Percentiles rank a stretch among this genome's conserved stretches.
Conservation (phyloP, 768 basidiomycete species). For the Wakefieldia striispora region DNA sequence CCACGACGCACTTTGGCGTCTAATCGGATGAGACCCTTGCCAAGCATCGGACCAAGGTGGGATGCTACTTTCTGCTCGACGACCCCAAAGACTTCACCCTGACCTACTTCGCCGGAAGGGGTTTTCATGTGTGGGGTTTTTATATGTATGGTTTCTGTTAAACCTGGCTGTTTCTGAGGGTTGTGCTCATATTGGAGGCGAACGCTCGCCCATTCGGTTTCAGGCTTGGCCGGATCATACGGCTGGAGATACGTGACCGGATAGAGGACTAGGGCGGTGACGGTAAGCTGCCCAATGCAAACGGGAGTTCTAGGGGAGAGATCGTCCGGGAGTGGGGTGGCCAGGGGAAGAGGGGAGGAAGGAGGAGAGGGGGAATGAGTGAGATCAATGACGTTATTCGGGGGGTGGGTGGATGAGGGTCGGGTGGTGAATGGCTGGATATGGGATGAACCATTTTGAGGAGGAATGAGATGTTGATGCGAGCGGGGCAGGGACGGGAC, state of each 20-base stretch:
- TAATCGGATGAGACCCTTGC: slow-evolving; percentile 77
- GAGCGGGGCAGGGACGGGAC: slow-evolving; percentile 35
- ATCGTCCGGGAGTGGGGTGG: slow-evolving; percentile 46
- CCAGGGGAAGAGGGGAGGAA: slow-evolving; percentile 36
- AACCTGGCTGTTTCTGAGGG: slow-evolving; percentile 45
- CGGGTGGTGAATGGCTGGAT: slow-evolving; percentile 16
- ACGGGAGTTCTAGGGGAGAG: slow-evolving; percentile 79
- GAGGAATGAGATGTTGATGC: slow-evolving; percentile 19
- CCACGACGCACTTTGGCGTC: slow-evolving; percentile 75
- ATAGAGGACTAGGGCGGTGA: slow-evolving; percentile 83
- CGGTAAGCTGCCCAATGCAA: slow-evolving; percentile 83
- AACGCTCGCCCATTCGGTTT: slow-evolving; percentile 66
- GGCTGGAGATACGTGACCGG: slow-evolving; percentile 65
- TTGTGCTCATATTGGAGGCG: slow-evolving; percentile 70
- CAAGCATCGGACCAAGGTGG: slow-evolving; percentile 77
- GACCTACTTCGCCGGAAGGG: slow-evolving; percentile 49
- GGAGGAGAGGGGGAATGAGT: slow-evolving; percentile 59
- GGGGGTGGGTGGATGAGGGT: slow-evolving; percentile 26
- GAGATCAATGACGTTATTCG: slow-evolving; percentile 70
- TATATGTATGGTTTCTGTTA: slow-evolving; percentile 76
- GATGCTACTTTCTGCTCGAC: slow-evolving; percentile 85
- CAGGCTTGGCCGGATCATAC: slow-evolving; percentile 39
- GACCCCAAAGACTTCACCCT: slow-evolving; percentile 74
- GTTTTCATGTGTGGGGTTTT: slow-evolving; percentile 55
- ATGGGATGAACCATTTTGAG: slow-evolving; percentile 26